phyloP scores from a whole-genome alignment of 768 basidiomycete genomes.

The Mycena metata region DNA sequence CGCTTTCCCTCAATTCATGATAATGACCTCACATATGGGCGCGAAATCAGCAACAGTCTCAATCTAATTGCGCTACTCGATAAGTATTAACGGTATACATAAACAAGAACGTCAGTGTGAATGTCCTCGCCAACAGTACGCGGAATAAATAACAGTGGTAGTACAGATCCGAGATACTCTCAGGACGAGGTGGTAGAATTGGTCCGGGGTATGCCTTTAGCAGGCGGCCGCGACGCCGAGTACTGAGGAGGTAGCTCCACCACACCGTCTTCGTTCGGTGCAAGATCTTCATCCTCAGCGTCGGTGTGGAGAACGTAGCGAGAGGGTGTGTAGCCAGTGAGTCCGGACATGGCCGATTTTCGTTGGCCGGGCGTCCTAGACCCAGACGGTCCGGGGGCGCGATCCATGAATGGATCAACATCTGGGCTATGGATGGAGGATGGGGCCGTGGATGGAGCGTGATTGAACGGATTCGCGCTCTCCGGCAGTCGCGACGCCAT shows the following conservation, averaged over 20 bases:
- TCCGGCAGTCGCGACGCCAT: slow-evolving; percentile 23
- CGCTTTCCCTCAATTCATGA: slow-evolving; percentile 24
- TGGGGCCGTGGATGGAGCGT: neutral
- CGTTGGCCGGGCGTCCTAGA: slow-evolving; percentile 57
- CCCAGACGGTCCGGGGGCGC: slow-evolving; percentile 27
- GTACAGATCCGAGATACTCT: neutral
- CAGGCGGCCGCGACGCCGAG: slow-evolving; percentile 60
- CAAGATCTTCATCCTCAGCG: slow-evolving; percentile 66
- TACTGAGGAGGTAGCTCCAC: slow-evolving; percentile 87
- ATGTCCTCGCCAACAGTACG: neutral
- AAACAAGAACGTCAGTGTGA: neutral
- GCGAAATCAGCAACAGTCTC: neutral
- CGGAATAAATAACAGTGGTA: neutral
- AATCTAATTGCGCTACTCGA: neutral
- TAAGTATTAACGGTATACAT: neutral
- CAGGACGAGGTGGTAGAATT: neutral
- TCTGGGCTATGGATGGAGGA: neutral
- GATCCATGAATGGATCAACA: slow-evolving; percentile 38
- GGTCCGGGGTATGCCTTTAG: neutral
- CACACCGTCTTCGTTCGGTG: slow-evolving; percentile 61
- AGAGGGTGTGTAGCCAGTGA: slow-evolving; percentile 56
- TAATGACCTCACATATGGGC: neutral
- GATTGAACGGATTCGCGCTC: slow-evolving; percentile 24
- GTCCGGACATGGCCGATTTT: slow-evolving; percentile 70
- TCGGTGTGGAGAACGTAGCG: slow-evolving; percentile 80